Percentiles rank a stretch among this genome's conserved stretches.
Evolutionary conservation across 2,329 filamentous ascomycete species (phyloP).

Genomic region (Pseudogymnoascus sp.): DNA sequence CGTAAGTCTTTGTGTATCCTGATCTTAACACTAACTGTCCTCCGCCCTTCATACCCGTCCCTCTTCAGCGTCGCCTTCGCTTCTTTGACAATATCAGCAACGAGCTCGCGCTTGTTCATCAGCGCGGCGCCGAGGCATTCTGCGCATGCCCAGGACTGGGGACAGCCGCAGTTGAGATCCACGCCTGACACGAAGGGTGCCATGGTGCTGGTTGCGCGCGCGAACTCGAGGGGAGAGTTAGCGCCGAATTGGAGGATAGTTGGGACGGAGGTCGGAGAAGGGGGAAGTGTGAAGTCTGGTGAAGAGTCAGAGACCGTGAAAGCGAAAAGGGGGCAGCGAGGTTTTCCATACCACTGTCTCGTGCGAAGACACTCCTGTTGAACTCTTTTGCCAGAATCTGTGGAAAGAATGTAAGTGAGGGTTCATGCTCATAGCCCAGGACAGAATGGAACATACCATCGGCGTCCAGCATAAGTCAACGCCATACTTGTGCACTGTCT

Average conservation of each 20-base stretch:
- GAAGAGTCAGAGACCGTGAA: constrained; percentile 17
- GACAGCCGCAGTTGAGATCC: constrained; percentile 67
- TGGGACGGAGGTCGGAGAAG: constrained; percentile 44
- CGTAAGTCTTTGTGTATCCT: constrained; percentile 59
- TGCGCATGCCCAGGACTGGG: constrained; percentile 65
- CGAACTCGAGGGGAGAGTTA: constrained; percentile 54
- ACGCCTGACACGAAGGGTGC: constrained; percentile 58
- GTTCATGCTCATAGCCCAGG: not conserved
- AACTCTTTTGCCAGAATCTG: constrained; percentile 61
- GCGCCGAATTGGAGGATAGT: constrained; percentile 64
- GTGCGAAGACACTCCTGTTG: constrained; percentile 52
- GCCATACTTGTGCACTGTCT: constrained; percentile 58
- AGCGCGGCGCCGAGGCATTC: constrained; percentile 63
- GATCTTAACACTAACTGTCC: constrained; percentile 62
- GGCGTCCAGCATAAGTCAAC: constrained; percentile 65
- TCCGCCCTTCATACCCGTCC: constrained; percentile 46
- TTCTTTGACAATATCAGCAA: constrained; percentile 58
- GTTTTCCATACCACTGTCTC: constrained; percentile 50
- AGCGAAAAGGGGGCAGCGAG: not conserved
- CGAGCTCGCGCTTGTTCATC: constrained; percentile 58
- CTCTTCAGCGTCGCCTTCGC: constrained; percentile 44
- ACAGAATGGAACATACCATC: constrained; percentile 42
- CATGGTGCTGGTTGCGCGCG: constrained; percentile 55
- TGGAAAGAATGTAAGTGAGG: not conserved
- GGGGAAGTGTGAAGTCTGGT: constrained; percentile 56